A percentile compares a stretch with the other conserved stretches of the same genome.
Evolutionary conservation across 495 filamentous ascomycete genomes (phyloP).

Genomic region (Tuber indicum): DNA sequence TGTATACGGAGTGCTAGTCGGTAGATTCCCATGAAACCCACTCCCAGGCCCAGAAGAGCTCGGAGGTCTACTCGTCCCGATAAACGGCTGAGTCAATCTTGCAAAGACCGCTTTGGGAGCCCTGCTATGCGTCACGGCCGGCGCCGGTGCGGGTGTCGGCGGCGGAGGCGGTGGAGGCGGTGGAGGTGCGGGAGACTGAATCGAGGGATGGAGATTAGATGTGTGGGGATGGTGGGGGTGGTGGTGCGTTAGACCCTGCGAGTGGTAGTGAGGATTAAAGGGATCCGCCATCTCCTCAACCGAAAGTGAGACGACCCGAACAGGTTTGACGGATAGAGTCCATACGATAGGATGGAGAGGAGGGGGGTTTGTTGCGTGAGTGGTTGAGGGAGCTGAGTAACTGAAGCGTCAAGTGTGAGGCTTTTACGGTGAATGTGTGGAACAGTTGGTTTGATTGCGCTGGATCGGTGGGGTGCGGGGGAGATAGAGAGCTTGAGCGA

Average conservation of each 20-base stretch:
- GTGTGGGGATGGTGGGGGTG: background rate
- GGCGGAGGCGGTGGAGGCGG: conserved; percentile 13
- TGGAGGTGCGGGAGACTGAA: background rate
- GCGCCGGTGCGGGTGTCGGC: conserved; percentile 17
- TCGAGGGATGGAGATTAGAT: background rate
- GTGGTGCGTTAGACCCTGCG: background rate
- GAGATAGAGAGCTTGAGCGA: background rate
- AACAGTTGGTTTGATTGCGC: background rate
- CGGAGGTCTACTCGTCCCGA: conserved; percentile 37
- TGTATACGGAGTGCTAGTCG: conserved; percentile 32
- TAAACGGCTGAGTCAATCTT: conserved; percentile 37
- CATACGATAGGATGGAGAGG: conserved; percentile 25
- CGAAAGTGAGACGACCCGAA: conserved; percentile 18
- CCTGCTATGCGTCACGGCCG: conserved; percentile 18
- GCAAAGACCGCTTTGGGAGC: conserved; percentile 36
- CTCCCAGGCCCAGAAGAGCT: conserved; percentile 32
- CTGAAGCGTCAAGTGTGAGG: background rate
- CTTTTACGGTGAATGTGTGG: background rate
- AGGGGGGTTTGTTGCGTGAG: conserved; percentile 3
- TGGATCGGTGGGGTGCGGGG: background rate
- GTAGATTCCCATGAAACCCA: conserved; percentile 6
- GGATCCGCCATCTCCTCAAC: conserved; percentile 19
- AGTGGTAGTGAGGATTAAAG: background rate
- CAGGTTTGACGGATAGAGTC: conserved; percentile 24
- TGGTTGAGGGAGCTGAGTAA: background rate